These are phyloP conservation scores for Austroboletus novae-zelandiae DNA, from an alignment of 1,284 basidiomycete species.

Conservation along the genomic window DNA sequence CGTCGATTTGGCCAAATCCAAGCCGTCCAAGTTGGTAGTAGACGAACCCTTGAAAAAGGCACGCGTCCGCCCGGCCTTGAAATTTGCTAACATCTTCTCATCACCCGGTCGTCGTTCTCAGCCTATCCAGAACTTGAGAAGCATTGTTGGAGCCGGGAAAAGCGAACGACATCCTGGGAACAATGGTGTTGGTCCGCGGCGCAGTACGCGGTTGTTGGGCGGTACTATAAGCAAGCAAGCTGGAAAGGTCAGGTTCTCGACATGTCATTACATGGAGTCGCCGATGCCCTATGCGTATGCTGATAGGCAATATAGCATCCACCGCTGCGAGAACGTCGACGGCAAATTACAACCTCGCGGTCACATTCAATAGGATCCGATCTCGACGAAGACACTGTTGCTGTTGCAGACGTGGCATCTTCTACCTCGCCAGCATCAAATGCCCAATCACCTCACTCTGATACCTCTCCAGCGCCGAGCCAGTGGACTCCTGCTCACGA, in stretches of 20 bases:
- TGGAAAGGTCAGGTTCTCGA: constrained; percentile 33
- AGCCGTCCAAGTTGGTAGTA: constrained; percentile 54
- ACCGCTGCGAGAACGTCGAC: constrained; percentile 58
- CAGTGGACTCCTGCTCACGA: constrained; percentile 60
- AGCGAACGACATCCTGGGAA: constrained; percentile 43
- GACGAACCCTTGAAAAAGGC: constrained; percentile 79
- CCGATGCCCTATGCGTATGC: background rate
- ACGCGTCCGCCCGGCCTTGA: constrained; percentile 77
- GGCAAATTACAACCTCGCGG: constrained; percentile 47
- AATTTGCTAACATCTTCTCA: constrained; percentile 80
- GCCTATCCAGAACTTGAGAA: constrained; percentile 60
- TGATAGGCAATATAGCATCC: constrained; percentile 36
- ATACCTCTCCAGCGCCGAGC: constrained; percentile 55
- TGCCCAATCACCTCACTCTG: constrained; percentile 58
- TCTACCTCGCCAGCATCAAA: constrained; percentile 62
- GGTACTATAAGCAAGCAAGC: constrained; percentile 50
- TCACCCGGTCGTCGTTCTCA: constrained; percentile 71
- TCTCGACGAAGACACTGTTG: constrained; percentile 56
- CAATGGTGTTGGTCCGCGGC: constrained; percentile 48
- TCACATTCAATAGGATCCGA: constrained; percentile 66
- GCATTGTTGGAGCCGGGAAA: constrained; percentile 45
- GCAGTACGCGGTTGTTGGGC: constrained; percentile 66
- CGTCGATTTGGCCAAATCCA: constrained; percentile 38
- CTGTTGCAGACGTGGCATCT: constrained; percentile 45
- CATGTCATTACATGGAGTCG: background rate